Conservation (phyloP, 805 yeast genomes). For the Komagataella populi region DNA sequence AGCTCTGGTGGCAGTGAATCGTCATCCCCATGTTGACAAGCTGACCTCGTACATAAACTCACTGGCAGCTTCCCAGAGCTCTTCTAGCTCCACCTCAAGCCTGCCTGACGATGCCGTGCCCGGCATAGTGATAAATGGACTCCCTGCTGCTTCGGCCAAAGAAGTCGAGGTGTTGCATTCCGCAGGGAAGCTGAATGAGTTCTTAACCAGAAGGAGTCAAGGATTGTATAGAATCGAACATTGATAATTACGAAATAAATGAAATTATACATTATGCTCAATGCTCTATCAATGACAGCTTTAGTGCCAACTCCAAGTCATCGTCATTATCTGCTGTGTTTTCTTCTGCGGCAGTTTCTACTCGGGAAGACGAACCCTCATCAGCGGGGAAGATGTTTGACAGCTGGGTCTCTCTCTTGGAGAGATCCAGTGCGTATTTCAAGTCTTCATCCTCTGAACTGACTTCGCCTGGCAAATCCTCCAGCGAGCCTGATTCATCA, state of each 20-base stretch:
- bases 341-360: background rate
- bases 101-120: slow-evolving; percentile 10
- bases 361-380: background rate
- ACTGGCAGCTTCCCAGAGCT: slow-evolving; percentile 1
- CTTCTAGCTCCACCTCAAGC: background rate
- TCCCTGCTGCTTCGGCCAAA: slow-evolving; percentile 17
- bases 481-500: background rate
- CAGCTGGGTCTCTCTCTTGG: slow-evolving; percentile 5
- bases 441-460: slow-evolving; percentile 18
- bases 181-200: slow-evolving; percentile 11
- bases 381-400: background rate
- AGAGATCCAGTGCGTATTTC: slow-evolving; percentile 10
- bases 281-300: slow-evolving; percentile 1
- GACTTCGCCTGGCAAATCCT: background rate
- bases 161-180: slow-evolving; percentile 12
- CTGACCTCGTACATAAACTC: slow-evolving; percentile 15
- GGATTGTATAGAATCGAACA: slow-evolving; percentile 15
- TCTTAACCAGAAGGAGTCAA: slow-evolving; percentile 15
- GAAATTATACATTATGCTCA: slow-evolving; percentile 2
- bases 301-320: background rate
- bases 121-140: slow-evolving; percentile 20
- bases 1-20: slow-evolving; percentile 15
- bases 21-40: slow-evolving; percentile 18
- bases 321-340: background rate
- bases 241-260: background rate